Evolutionary conservation across 306 rosid genomes (phyloP).

Genomic region (Betula pendula): DNA sequence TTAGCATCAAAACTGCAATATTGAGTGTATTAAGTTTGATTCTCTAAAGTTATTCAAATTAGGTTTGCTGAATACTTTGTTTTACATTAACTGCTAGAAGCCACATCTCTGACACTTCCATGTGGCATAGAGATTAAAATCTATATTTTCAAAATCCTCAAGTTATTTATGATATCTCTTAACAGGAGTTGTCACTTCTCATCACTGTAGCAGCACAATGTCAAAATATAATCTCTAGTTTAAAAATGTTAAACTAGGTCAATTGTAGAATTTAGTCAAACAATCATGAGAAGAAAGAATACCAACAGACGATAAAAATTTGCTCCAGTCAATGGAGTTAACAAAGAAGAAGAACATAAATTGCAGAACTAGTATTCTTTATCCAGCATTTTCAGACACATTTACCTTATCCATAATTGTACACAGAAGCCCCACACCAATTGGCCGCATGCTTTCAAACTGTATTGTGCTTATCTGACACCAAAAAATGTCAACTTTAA

Average conservation of each 20-base stretch:
- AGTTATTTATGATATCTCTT: neutral
- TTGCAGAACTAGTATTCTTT: neutral
- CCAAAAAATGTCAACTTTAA: conserved; percentile 22
- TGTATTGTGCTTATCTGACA: conserved; percentile 92
- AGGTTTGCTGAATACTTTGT: neutral
- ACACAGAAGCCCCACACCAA: conserved; percentile 86
- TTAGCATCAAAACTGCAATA: neutral
- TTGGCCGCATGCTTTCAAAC: conserved; percentile 92
- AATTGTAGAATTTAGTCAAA: neutral
- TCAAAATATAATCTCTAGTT: neutral
- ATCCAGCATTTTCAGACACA: conserved; percentile 19
- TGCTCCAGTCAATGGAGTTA: neutral
- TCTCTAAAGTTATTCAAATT: neutral
- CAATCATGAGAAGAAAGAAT: neutral
- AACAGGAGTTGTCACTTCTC: neutral
- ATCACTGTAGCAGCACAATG: neutral
- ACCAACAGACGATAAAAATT: neutral
- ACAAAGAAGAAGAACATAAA: neutral
- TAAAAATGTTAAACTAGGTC: neutral
- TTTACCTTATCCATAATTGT: conserved; percentile 85
- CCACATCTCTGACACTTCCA: conserved; percentile 1
- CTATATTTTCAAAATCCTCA: neutral
- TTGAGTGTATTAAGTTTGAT: neutral
- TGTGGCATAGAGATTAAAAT: neutral
- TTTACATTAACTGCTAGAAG: neutral